Base-by-base conservation (phyloP, 805 yeast species). In the Kodamaea nitidulidarum region DNA sequence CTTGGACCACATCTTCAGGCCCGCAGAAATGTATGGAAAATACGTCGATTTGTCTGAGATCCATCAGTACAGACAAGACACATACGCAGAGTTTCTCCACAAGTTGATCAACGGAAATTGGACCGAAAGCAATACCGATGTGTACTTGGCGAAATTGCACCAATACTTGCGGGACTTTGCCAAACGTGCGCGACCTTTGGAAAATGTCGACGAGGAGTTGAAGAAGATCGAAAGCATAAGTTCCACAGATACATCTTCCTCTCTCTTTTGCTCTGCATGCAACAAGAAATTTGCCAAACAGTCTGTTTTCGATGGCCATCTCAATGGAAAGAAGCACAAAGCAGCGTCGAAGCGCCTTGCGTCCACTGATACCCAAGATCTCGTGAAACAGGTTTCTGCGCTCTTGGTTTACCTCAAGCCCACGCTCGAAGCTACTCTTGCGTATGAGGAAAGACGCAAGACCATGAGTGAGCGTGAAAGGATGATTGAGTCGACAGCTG, bases 251-350 rank as follows among this genome's bases (percentile, higher is more conserved):
- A n/a, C n/a, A n/a, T n/a, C n/a, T n/a, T n/a, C n/a, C n/a, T n/a
- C n/a, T n/a, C n/a, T n/a, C n/a, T 25, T 25, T n/a, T 25, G 27
- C 27, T 25, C 27, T 25, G 27, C 12, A n/a, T 25, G 27, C 27
- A 25, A 74, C 20, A 83, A 77, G 51, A 41, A 51, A 14, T 88
- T 86, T 54, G 63, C 84, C 10, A 81, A 82, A 38, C 63, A 63
- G 18, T 61, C 88, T 0, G 93, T 85, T 0, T 88, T 68, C 54
- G 60, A 72, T 3, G 80, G 75, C 2, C 97, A 91, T 66, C 58
- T 87, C 17, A 43, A 51, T 1, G 95, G 96, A 1, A 85, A 84
- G 54, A 81, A 81, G 49, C 97, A 91, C 55, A 62, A 70, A 41
- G 77, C 77, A 27, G 54, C 49, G 11, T 24, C 24, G 0, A 51